These are phyloP conservation scores for Glycine tomentella DNA, from an alignment of 306 rosid species.

Conservation along the genomic window DNA sequence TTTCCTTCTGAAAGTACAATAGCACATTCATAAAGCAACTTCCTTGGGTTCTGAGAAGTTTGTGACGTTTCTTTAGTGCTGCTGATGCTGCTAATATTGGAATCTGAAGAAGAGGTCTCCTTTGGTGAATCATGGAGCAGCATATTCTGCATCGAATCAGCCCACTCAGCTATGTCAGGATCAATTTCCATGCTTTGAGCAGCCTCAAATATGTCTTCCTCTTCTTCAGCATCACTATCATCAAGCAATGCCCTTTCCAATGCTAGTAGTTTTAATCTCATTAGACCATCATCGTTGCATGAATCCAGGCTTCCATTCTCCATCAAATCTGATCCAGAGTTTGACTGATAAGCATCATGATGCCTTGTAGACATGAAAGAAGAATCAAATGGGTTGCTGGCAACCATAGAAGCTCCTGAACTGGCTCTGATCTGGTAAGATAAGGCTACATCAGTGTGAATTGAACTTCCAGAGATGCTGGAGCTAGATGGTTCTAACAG, in stretches of 20 bases:
- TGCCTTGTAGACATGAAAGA: conserved; percentile 50
- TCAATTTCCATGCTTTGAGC: conserved; percentile 85
- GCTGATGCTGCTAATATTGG: conserved; percentile 68
- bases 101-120: conserved; percentile 74
- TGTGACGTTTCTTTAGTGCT: conserved; percentile 62
- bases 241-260: conserved; percentile 86
- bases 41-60: conserved; percentile 62
- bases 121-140: conserved; percentile 74
- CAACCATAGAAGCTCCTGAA: conserved; percentile 50
- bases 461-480: conserved; percentile 61
- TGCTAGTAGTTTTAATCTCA: conserved; percentile 85
- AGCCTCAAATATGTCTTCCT: conserved; percentile 52
- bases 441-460: conserved; percentile 56
- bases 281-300: conserved; percentile 56
- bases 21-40: conserved; percentile 82
- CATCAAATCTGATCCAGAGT: conserved; percentile 59
- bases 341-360: conserved; percentile 52
- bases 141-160: conserved; percentile 58
- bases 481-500: conserved; percentile 61
- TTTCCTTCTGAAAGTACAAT: conserved; percentile 77
- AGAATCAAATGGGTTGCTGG: conserved; percentile 49
- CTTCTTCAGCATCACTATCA: conserved; percentile 63
- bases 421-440: conserved; percentile 49
- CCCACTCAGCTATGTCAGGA: conserved; percentile 64
- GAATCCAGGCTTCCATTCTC: conserved; percentile 67